Base-by-base conservation (phyloP, 2,329 filamentous ascomycete species). In the Mycosphaerella sp. region DNA sequence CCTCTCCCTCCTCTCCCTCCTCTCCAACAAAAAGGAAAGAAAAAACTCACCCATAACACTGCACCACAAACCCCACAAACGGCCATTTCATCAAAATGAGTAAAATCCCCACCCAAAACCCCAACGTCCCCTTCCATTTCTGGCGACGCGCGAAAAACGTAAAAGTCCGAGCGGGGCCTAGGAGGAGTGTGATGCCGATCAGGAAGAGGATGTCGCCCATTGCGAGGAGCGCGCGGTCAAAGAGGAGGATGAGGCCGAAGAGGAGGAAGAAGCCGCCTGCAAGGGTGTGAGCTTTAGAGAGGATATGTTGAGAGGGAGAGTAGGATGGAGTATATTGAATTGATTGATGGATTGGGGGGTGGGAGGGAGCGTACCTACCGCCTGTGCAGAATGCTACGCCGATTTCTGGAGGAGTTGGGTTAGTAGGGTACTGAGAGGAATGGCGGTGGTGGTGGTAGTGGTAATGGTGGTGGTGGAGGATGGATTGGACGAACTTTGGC, bases 151-250 rank as follows among this genome's bases (percentile, higher is more conserved):
- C 87, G 76, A 98, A 98, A 82, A 98, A 98, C 68, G 86, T 77
- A 58, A 91, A 76, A 0, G 93, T 97, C 69, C 96, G 96, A 70
- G 86, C 80, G 18, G 88, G 80, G 39, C 93, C 93, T 73, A 98
- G 95, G 64, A 97, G 94, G 53, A 97, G 86, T 27, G 90, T 95
- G 21, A 98, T 82, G 69, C 93, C 93, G 74, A 95, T 88, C 49
- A 98, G 82, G 78, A 98, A 97, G 70, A 98, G 89, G 70, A 98
- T 94, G 68, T 97, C 97, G 74, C 93, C 93, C 93, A 97, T 97
- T 61, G 91, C 91, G 50, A 98, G 82, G 88, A 97, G 90, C 65
- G 93, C 88, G 59, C 93, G 83, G 73, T 98, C 93, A 75, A 98
- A 98, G 76, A 98, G 97, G 73, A 98, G 81, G 72, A 98, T 79